phyloP scores from a whole-genome alignment of 352 stramenopile genomes.

The Blastocystis hominis region DNA sequence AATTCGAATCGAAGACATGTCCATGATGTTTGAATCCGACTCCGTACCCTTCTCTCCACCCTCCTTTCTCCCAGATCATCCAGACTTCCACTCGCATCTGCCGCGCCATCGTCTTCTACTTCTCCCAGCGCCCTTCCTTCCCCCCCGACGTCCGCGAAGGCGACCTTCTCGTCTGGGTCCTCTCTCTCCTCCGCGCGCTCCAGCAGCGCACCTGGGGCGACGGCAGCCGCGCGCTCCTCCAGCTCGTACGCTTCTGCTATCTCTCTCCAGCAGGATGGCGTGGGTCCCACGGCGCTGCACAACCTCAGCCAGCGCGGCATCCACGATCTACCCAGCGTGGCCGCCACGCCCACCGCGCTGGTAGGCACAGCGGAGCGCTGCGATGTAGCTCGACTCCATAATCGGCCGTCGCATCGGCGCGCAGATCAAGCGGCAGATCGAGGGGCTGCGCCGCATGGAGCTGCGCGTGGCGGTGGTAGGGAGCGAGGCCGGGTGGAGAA shows the following conservation, averaged over 20 bases:
- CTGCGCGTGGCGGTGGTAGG: background rate
- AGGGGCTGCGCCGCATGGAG: background rate
- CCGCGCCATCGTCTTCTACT: constrained; percentile 6
- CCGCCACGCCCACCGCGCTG: background rate
- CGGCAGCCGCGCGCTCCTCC: background rate
- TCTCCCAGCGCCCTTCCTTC: background rate
- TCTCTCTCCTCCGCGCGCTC: background rate
- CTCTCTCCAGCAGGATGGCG: background rate
- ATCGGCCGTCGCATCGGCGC: background rate
- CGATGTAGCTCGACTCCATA: constrained; percentile 23
- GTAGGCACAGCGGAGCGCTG: background rate
- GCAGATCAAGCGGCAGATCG: background rate
- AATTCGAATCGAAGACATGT: background rate
- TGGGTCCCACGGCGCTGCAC: constrained; percentile 13
- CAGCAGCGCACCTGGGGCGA: constrained; percentile 20
- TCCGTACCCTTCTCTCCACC: background rate
- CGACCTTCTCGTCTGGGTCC: background rate
- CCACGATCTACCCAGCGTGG: background rate
- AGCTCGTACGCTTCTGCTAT: background rate
- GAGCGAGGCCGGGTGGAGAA: background rate
- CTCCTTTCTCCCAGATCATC: background rate
- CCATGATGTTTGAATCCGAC: background rate
- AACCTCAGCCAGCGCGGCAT: background rate
- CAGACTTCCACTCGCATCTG: constrained; percentile 1
- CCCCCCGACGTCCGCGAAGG: too few relatives aligned